These are phyloP conservation scores for Diatrype stigma DNA, from an alignment of 2,329 filamentous ascomycete species.

Conservation along the genomic window DNA sequence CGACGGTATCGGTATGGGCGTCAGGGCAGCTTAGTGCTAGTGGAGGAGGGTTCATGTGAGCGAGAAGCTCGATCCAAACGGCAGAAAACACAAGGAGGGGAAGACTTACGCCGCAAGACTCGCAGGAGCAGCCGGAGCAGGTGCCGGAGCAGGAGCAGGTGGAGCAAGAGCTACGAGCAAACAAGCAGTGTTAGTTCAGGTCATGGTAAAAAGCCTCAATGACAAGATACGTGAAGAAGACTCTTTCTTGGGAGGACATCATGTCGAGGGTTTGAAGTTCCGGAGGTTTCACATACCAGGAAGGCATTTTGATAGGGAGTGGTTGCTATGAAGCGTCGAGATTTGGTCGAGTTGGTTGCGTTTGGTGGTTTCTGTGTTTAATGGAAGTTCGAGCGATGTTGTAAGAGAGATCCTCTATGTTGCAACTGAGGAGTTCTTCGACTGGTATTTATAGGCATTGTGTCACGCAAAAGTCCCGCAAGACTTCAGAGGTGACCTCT, in stretches of 20 bases:
- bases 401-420: not conserved
- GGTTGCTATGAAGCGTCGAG: not conserved
- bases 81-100: not conserved
- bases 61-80: not conserved
- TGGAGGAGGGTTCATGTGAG: not conserved
- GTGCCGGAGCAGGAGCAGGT: not conserved
- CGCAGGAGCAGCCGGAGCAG: not conserved
- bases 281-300: not conserved
- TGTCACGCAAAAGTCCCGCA: not conserved
- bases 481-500: not conserved
- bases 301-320: not conserved
- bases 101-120: not conserved
- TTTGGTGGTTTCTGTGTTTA: not conserved
- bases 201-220: not conserved
- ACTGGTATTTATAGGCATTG: not conserved
- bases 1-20: not conserved
- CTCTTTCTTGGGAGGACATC: not conserved
- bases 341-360: not conserved
- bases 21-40: not conserved
- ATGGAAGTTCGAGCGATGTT: not conserved
- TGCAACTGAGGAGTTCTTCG: not conserved
- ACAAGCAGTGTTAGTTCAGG: not conserved
- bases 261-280: no score
- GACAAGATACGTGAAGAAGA: not conserved
- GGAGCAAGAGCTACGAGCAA: not conserved